Evolutionary conservation across 108 stramenopile species (phyloP).

Genomic region (Nannochloropsis gaditana): DNA sequence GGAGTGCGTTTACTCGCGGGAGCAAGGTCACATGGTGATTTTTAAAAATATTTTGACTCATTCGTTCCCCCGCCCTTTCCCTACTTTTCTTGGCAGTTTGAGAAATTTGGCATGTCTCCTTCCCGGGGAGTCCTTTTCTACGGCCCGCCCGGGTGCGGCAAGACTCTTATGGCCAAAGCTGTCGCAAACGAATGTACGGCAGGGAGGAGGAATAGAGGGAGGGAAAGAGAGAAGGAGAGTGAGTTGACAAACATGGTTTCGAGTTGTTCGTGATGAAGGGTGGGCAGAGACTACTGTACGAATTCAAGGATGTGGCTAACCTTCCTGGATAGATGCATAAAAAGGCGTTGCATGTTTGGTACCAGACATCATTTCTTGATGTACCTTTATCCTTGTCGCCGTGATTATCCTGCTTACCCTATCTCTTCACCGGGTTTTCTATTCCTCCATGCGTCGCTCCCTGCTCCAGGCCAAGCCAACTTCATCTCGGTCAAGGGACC

Average conservation of each 20-base stretch:
- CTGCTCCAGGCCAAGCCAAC: slow-evolving; percentile 66
- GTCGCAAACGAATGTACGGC: slow-evolving; percentile 94
- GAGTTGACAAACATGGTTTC: no score
- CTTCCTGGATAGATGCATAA: no score
- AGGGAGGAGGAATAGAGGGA: no score
- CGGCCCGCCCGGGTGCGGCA: slow-evolving; percentile 99
- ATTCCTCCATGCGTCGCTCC: neutral
- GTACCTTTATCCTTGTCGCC: neutral
- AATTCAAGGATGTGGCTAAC: no score
- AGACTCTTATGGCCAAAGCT: slow-evolving; percentile 99
- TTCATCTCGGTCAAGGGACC: slow-evolving; percentile 98
- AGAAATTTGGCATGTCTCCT: slow-evolving; percentile 97
- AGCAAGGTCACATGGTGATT: no score
- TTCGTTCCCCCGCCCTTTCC: neutral
- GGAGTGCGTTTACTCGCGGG: no score
- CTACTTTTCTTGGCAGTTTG: slow-evolving; percentile 31
- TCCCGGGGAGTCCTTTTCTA: slow-evolving; percentile 98
- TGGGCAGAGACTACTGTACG: no score
- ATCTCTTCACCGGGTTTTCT: neutral
- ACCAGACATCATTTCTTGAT: neutral
- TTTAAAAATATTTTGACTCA: neutral
- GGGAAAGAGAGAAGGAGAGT: no score
- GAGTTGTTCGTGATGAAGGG: no score
- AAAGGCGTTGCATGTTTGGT: no score
- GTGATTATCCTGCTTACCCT: neutral